Percentiles rank a stretch among this genome's conserved stretches.
Conservation (phyloP, 75 land plant species). For the Cunninghamia lanceolata region DNA sequence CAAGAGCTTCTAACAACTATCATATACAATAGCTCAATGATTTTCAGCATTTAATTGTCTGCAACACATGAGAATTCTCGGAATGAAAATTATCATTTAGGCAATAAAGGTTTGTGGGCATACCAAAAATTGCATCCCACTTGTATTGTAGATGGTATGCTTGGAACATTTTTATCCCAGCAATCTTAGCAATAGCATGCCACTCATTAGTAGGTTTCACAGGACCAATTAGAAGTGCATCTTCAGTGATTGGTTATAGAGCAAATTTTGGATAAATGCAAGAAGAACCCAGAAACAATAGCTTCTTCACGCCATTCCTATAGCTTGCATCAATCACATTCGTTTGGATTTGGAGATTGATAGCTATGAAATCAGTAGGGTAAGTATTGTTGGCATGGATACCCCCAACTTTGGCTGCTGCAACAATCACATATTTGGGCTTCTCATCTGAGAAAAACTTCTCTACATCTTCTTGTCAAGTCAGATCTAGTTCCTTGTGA, state of each 20-base stretch:
- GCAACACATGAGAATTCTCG: conserved; percentile 84
- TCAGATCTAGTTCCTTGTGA: too few relatives aligned
- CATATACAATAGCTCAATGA: too few relatives aligned
- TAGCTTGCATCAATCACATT: conserved; percentile 87
- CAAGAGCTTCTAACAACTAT: too few relatives aligned
- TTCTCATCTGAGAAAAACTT: conserved; percentile 65
- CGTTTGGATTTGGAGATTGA: conserved; percentile 94
- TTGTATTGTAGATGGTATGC: conserved; percentile 74
- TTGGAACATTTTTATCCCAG: conserved; percentile 98
- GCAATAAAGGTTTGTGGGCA: conserved; percentile 97
- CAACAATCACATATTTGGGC: conserved; percentile 72
- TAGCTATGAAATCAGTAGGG: conserved; percentile 94
- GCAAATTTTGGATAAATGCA: conserved; percentile 98
- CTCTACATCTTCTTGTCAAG: conserved; percentile 84
- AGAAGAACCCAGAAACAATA: conserved; percentile 91
- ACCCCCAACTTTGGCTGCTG: too few relatives aligned
- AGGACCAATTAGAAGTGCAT: conserved; percentile 73
- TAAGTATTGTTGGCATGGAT: too few relatives aligned
- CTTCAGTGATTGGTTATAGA: conserved; percentile 86
- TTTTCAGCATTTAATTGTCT: too few relatives aligned
- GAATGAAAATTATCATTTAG: conserved; percentile 97
- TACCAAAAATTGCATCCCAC: conserved; percentile 87
- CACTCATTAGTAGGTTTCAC: conserved; percentile 95
- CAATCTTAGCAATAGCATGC: conserved; percentile 95
- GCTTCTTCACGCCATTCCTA: conserved; percentile 65